A percentile compares a stretch with the other conserved stretches of the same genome.
phyloP scores from a whole-genome alignment of 2,329 filamentous ascomycete genomes.

The Cercospora sp. region DNA sequence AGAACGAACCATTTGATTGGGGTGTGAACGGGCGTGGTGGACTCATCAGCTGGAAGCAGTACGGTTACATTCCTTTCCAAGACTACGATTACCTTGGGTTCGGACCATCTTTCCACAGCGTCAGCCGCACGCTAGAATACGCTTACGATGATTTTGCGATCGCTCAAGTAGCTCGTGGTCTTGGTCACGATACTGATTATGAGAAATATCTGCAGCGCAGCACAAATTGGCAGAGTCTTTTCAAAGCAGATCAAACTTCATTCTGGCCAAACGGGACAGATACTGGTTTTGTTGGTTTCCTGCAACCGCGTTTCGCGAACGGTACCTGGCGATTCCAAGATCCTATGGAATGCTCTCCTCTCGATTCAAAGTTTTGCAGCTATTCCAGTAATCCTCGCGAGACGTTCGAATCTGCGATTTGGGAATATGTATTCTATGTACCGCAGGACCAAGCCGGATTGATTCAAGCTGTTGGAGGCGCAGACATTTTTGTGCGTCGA shows the following conservation, averaged over 20 bases:
- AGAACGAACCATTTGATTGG: slow-evolving; percentile 70
- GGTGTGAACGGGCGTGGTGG: slow-evolving; percentile 68
- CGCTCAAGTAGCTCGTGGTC: slow-evolving; percentile 63
- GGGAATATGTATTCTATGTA: slow-evolving; percentile 67
- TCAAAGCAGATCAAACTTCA: slow-evolving; percentile 60
- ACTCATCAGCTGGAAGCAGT: slow-evolving; percentile 66
- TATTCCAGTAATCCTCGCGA: slow-evolving; percentile 57
- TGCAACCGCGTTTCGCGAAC: slow-evolving; percentile 67
- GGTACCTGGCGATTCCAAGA: slow-evolving; percentile 68
- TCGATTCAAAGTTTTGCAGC: slow-evolving; percentile 51
- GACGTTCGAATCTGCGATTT: slow-evolving; percentile 70
- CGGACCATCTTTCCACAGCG: slow-evolving; percentile 67
- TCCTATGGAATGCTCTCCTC: slow-evolving; percentile 54
- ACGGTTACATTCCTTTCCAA: slow-evolving; percentile 61
- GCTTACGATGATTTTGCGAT: slow-evolving; percentile 68
- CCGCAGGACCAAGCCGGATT: slow-evolving; percentile 45
- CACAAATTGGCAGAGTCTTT: slow-evolving; percentile 71
- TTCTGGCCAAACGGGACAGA: slow-evolving; percentile 54
- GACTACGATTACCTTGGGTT: slow-evolving; percentile 60
- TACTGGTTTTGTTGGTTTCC: slow-evolving; percentile 67
- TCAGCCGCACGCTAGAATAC: slow-evolving; percentile 71
- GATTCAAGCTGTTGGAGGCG: slow-evolving; percentile 43
- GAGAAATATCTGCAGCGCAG: slow-evolving; percentile 63
- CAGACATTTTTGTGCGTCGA: slow-evolving; percentile 41
- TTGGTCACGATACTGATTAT: slow-evolving; percentile 55